Percentiles rank a stretch among this genome's conserved stretches.
phyloP scores from a whole-genome alignment of 208 protist genomes.

The Crithidia thermophila region DNA sequence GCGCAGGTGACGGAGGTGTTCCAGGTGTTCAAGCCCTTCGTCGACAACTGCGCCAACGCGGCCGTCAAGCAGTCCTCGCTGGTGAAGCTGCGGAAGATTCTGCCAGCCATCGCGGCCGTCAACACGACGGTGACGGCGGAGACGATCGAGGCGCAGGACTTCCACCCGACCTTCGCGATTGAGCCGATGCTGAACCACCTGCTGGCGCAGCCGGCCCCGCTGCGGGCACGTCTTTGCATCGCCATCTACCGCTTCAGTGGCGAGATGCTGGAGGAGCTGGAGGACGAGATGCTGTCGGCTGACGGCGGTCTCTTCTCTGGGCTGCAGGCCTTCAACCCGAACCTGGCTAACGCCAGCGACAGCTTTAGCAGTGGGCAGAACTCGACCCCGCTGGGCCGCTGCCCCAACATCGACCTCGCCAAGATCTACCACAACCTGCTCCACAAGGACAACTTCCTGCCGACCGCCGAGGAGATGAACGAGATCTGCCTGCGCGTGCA shows the following conservation, averaged over 20 bases:
- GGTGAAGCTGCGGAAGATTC: conserved; percentile 30
- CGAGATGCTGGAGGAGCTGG: conserved; percentile 68
- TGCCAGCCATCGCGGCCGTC: conserved; percentile 36
- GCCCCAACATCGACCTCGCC: conserved; percentile 48
- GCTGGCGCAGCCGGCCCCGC: conserved; percentile 39
- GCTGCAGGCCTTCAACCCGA: conserved; percentile 37
- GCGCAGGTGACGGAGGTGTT: conserved; percentile 46
- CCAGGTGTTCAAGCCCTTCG: conserved; percentile 39
- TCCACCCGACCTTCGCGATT: conserved; percentile 44
- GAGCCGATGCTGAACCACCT: conserved; percentile 56
- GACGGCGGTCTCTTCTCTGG: conserved; percentile 50
- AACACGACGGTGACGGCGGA: conserved; percentile 21
- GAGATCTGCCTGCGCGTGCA: conserved; percentile 72
- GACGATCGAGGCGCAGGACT: conserved; percentile 27
- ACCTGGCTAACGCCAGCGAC: conserved; percentile 5
- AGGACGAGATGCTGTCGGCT: conserved; percentile 65
- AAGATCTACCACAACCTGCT: conserved; percentile 67
- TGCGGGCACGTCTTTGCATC: conserved; percentile 69
- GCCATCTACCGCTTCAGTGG: conserved; percentile 77
- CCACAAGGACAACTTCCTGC: conserved; percentile 50
- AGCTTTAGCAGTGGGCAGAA: conserved; percentile 8
- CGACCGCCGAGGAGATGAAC: conserved; percentile 74
- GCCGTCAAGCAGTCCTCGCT: conserved; percentile 33
- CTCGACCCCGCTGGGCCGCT: conserved; percentile 18
- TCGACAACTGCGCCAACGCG: conserved; percentile 31